Conservation (phyloP, 2,329 filamentous ascomycete species). For the Hymenoscyphus fructigenus region DNA sequence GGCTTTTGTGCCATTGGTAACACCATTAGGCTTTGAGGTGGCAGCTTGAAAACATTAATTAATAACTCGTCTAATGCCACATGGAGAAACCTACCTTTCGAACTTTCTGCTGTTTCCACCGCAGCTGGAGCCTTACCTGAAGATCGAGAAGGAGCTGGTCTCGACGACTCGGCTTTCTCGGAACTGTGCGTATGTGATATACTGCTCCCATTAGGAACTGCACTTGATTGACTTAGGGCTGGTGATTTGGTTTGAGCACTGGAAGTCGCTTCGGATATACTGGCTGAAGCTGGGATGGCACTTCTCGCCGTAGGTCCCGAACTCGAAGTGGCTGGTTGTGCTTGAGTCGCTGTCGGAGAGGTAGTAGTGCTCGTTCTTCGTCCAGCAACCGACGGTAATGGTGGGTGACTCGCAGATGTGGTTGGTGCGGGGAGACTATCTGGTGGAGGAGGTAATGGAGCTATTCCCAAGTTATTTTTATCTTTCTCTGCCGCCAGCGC, state of each 20-base stretch:
- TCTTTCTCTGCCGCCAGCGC: conserved; percentile 90
- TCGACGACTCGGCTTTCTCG: conserved; percentile 44
- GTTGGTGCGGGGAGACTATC: conserved; percentile 54
- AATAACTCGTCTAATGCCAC: conserved; percentile 6
- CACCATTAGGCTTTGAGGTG: conserved; percentile 49
- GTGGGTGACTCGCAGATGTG: conserved; percentile 38
- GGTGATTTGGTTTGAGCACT: conserved; percentile 52
- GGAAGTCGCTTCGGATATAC: conserved; percentile 41
- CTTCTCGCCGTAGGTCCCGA: conserved; percentile 39
- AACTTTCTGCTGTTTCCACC: conserved; percentile 44
- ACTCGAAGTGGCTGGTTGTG: conserved; percentile 43
- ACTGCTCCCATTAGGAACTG: conserved; percentile 42
- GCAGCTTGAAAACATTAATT: conserved; percentile 24
- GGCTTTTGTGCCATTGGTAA: conserved; percentile 51
- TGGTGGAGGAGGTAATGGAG: conserved; percentile 88
- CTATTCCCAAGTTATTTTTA: conserved; percentile 88
- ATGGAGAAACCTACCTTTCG: conserved; percentile 43
- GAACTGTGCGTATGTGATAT: conserved; percentile 46
- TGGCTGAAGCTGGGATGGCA: conserved; percentile 35
- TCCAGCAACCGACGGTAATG: conserved; percentile 42
- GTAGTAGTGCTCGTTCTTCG: conserved; percentile 56
- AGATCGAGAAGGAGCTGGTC: conserved; percentile 27
- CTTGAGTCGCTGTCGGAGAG: conserved; percentile 52
- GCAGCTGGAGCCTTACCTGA: conserved; percentile 37
- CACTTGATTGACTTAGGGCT: conserved; percentile 45